Evolutionary conservation across 108 stramenopile species (phyloP), one percentile per base, ranked within the genome.

Genomic region (Epithemia pelagica): DNA sequence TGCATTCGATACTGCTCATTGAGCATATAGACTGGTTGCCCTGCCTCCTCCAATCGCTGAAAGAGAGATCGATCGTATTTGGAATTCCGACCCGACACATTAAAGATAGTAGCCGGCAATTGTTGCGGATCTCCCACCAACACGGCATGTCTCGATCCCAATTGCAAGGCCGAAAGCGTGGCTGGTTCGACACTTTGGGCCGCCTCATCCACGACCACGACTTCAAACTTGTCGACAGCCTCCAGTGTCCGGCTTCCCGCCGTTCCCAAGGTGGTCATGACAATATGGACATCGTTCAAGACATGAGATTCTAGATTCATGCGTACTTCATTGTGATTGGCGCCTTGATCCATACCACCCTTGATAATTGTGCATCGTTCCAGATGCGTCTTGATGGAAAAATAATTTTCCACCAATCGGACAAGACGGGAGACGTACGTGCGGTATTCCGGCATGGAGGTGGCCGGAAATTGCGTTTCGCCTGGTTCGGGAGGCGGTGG

Each of bases 1-100:
- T 96, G 92, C 95, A 95, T 95, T 69, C 98, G 83, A 79, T 97
- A 98, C 80, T 99, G 99, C 26, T 90, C 91, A 71, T 99, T 84
- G 46, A 99, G 79, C 82, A 99, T 74, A 61, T 94, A 89, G 1
- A 95, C 90, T 15, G 86, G 76, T 72, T 96, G 87, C 0, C 96
- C 94, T 21, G 91, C 88, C 54, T 90, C 96, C 71, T 96, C 96
- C 52, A 99, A 72, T 5, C 99, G 80, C 66, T 98, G 94, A 65
- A 99, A 99, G 1, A 99, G 84, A 62, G 89, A 92, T 25, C 97
- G 76, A 60, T 98, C 96, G 63, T 93, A 97, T 28, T 92, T 94
- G 19, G 84, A 76, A 57, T 71, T 74, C 28, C 85, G 75, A 22
- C 93, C 97, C 0, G 84, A 84, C 28, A 88, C 77, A 51, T 88